Percentiles rank a stretch among this genome's conserved stretches.
phyloP scores from a whole-genome alignment of 371 early-diverging fungal species.

The Mucor sp. region DNA sequence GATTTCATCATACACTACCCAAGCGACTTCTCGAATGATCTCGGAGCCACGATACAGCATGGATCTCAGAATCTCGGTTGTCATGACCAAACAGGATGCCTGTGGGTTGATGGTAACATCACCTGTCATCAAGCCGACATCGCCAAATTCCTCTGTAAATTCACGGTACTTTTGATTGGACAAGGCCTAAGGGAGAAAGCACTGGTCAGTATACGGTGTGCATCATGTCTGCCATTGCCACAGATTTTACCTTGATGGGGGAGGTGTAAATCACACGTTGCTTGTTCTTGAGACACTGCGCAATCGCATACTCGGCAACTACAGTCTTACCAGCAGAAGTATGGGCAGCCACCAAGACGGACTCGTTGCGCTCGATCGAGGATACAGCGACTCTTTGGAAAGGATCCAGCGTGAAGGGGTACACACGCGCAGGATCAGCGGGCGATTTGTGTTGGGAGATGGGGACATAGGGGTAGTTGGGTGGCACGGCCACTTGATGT shows the following conservation, averaged over 20 bases:
- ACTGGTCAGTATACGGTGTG: not conserved
- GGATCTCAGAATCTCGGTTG: constrained; percentile 99
- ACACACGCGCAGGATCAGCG: constrained; percentile 83
- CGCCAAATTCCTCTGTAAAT: constrained; percentile 96
- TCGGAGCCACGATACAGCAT: constrained; percentile 99
- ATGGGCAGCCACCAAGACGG: constrained; percentile 98
- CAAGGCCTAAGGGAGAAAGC: constrained; percentile 76
- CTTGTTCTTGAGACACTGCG: constrained; percentile 88
- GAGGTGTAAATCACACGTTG: constrained; percentile 99
- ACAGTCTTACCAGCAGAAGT: constrained; percentile 99
- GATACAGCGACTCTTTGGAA: constrained; percentile 95
- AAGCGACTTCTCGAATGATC: constrained; percentile 98
- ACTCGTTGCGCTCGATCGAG: constrained; percentile 95
- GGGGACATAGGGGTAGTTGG: constrained; percentile 84
- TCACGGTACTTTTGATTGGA: constrained; percentile 99
- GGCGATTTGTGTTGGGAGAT: constrained; percentile 84
- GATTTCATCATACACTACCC: constrained; percentile 99
- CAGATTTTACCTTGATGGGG: constrained; percentile 96
- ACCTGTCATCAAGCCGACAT: constrained; percentile 99
- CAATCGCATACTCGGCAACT: constrained; percentile 99
- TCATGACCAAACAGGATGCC: constrained; percentile 99
- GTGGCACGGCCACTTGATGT: constrained; percentile 96
- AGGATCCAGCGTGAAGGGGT: constrained; percentile 97
- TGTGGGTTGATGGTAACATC: constrained; percentile 99
- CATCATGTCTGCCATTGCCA: not conserved